Percentiles rank a stretch among this genome's conserved stretches.
Evolutionary conservation across 768 basidiomycete species (phyloP).

Genomic region (Crepidotus variabilis): DNA sequence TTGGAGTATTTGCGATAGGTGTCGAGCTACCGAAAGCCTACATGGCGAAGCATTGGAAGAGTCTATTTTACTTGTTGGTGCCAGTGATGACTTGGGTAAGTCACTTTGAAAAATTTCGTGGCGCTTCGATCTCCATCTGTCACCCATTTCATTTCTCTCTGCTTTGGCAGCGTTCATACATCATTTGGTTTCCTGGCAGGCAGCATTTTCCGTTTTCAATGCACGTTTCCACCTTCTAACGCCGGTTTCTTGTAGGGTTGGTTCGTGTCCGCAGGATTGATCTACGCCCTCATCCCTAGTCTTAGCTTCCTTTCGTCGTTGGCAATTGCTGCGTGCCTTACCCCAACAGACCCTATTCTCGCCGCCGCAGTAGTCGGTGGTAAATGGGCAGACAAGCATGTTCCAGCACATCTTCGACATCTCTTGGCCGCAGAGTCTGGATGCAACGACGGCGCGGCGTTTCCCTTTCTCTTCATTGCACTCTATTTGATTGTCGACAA

Average conservation of each 20-base stretch:
- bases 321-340: slow-evolving; percentile 88
- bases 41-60: slow-evolving; percentile 90
- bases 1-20: slow-evolving; percentile 97
- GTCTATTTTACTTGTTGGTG: slow-evolving; percentile 76
- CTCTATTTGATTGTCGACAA: slow-evolving; percentile 79
- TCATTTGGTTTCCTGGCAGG: not conserved
- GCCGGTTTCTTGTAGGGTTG: slow-evolving; percentile 59
- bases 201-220: slow-evolving; percentile 10
- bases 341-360: slow-evolving; percentile 92
- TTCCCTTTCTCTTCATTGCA: slow-evolving; percentile 89
- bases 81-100: slow-evolving; percentile 84
- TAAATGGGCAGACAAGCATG: slow-evolving; percentile 97
- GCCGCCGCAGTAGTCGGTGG: slow-evolving; percentile 92
- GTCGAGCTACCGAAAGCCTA: slow-evolving; percentile 97
- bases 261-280: slow-evolving; percentile 89
- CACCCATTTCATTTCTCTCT: too few relatives aligned
- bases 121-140: too few relatives aligned
- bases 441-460: slow-evolving; percentile 96
- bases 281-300: slow-evolving; percentile 87
- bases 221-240: not conserved
- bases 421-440: slow-evolving; percentile 76
- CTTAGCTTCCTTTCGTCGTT: slow-evolving; percentile 87
- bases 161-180: too few relatives aligned
- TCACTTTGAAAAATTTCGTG: slow-evolving; percentile 7
- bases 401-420: slow-evolving; percentile 76